A percentile compares a stretch with the other conserved stretches of the same genome.
Conservation (phyloP, 352 stramenopile species). For the Phytophthora podocarpi region DNA sequence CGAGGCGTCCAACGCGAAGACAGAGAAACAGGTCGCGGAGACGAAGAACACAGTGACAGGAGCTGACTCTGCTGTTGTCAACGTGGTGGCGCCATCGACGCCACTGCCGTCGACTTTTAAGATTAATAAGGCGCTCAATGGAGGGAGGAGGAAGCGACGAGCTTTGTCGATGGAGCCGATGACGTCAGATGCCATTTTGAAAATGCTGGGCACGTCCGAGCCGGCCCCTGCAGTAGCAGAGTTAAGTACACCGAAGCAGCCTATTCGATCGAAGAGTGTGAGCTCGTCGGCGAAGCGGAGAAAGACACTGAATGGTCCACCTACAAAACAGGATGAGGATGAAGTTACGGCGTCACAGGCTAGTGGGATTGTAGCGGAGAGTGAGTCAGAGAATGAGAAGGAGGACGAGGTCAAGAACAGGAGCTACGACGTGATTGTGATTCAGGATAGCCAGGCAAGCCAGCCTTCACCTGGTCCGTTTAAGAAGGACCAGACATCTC, state of each 20-base stretch:
- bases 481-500: constrained; percentile 15
- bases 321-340: constrained; percentile 30
- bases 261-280: constrained; percentile 20
- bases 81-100: constrained; percentile 5
- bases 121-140: constrained; percentile 21
- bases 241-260: constrained; percentile 30
- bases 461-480: constrained; percentile 4
- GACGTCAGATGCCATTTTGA: constrained; percentile 65
- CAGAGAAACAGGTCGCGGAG: background rate
- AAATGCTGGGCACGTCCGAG: constrained; percentile 43
- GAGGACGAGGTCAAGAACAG: constrained; percentile 12
- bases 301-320: constrained; percentile 36
- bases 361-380: constrained; percentile 44
- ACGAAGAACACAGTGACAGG: background rate
- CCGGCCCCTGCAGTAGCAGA: constrained; percentile 4
- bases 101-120: constrained; percentile 20
- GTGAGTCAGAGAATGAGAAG: constrained; percentile 36
- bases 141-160: constrained; percentile 42
- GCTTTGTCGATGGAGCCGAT: constrained; percentile 75
- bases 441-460: constrained; percentile 30
- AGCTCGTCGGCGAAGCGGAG: constrained; percentile 39
- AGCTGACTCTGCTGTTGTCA: background rate
- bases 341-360: constrained; percentile 33
- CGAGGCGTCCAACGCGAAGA: background rate
- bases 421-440: constrained; percentile 16